Evolutionary conservation across 768 basidiomycete species (phyloP).

Genomic region (Pleurotus platypus): DNA sequence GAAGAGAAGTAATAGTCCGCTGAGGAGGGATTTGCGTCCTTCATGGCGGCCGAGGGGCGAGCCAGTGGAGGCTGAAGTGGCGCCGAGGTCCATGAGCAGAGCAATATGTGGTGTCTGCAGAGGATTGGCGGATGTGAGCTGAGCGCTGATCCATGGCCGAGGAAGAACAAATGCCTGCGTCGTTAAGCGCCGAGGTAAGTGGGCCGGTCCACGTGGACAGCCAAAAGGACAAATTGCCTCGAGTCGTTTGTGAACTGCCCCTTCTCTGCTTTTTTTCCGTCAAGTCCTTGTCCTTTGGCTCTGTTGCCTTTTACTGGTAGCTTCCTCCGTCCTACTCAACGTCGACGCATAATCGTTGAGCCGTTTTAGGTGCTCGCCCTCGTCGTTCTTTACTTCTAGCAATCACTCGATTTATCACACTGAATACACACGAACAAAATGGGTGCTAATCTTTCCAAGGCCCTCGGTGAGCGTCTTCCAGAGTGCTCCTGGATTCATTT

Average conservation of each 20-base stretch:
- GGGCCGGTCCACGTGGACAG: not conserved
- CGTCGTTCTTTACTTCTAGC: slow-evolving; percentile 64
- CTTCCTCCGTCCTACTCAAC: slow-evolving; percentile 18
- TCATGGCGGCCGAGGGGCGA: too few relatives aligned
- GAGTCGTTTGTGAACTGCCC: not conserved
- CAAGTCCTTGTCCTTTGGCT: slow-evolving; percentile 7
- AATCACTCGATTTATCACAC: slow-evolving; percentile 9
- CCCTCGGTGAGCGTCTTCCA: slow-evolving; percentile 47
- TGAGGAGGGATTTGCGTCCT: too few relatives aligned
- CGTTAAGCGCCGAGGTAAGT: not conserved
- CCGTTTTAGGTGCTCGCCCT: slow-evolving; percentile 21
- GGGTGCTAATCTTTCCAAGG: slow-evolving; percentile 88
- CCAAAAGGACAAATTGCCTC: not conserved
- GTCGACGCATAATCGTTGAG: slow-evolving; percentile 17
- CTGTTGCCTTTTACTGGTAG: slow-evolving; percentile 14
- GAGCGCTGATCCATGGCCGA: too few relatives aligned
- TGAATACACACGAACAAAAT: slow-evolving; percentile 38
- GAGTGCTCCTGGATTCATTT: slow-evolving; percentile 11
- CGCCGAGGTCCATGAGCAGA: slow-evolving; percentile 8
- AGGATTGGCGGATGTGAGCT: too few relatives aligned
- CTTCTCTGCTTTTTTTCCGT: slow-evolving; percentile 6
- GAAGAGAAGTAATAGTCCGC: too few relatives aligned
- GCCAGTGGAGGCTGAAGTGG: not conserved
- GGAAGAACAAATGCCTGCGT: not conserved
- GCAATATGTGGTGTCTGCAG: not conserved